Base-by-base conservation (phyloP, 345 rosid genomes). In the Camelina neglecta region DNA sequence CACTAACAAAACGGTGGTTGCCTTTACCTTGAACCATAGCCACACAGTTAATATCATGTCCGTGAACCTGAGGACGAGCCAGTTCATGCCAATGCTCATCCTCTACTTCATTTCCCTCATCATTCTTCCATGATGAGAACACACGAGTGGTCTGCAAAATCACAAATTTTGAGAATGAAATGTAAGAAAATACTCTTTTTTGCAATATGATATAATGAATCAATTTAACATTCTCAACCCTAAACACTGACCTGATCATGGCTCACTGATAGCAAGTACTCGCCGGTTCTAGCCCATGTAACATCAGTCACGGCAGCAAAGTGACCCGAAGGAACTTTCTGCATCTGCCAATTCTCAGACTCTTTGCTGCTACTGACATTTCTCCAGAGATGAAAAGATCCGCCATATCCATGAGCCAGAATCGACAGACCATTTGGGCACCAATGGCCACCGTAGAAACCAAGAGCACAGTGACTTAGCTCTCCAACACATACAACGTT, bases 391-490 rank as follows among this genome's bases (percentile, higher is more conserved):
- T 95, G 93, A 77, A 90, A 95, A 23, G 94, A 82, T 69, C 98
- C 99, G 10, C 99, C 99, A 60, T 89, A 92, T 75, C 97, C 97
- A 86, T 95, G 92, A 44, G 98, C 99, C 59, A 90, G 80, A 76
- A 95, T 87, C 15, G 94, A 85, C 16, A 29, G 13, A 70, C 90
- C 85, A 78, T 85, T 85, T 13, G 91, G 82, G 68, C 93, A 85
- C 98, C 99, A 92, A 11, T 95, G 98, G 61, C 98, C 97, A 67
- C 99, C 99, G 68, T 90, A 95, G 85, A 92, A 95, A 42, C 99
- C 99, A 72, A 95, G 76, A 80, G 97, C 97, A 81, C 96, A 95
- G 77, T 95, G 96, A 77, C 97, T 88, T 71, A 95, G 71, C 82
- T 95, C 99, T 68, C 99, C 99, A 66, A 92, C 99, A 36, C 90